A percentile compares a stretch with the other conserved stretches of the same genome.
Conservation (phyloP, 2,329 filamentous ascomycete species). For the Fusarium kyushuense region DNA sequence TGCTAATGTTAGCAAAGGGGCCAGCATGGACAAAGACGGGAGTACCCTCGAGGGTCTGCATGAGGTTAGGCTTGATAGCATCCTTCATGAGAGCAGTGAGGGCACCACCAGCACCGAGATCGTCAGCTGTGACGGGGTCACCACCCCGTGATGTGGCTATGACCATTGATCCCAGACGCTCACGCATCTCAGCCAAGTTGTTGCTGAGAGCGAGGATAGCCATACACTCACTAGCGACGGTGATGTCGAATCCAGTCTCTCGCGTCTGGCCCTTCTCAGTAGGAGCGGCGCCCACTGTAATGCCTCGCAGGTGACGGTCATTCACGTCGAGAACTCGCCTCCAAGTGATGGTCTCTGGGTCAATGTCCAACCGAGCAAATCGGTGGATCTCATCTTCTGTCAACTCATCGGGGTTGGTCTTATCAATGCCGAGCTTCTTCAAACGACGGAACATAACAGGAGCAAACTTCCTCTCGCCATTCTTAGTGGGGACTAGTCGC, state of each 20-base stretch:
- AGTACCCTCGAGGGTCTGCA: constrained; percentile 97
- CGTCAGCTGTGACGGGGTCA: constrained; percentile 94
- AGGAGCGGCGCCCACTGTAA: constrained; percentile 87
- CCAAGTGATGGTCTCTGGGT: constrained; percentile 98
- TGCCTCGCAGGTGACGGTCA: constrained; percentile 89
- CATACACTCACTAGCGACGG: constrained; percentile 98
- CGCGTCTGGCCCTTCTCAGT: constrained; percentile 92
- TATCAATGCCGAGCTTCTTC: constrained; percentile 95
- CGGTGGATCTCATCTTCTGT: constrained; percentile 88
- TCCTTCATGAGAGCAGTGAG: constrained; percentile 96
- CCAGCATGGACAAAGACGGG: constrained; percentile 98
- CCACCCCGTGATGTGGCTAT: constrained; percentile 87
- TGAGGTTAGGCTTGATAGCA: constrained; percentile 98
- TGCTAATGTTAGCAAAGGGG: constrained; percentile 98
- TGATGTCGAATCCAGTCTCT: constrained; percentile 96
- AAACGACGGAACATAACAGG: constrained; percentile 93
- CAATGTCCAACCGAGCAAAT: constrained; percentile 96
- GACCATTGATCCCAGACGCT: constrained; percentile 95
- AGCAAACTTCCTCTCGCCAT: constrained; percentile 86
- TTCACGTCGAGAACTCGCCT: constrained; percentile 96
- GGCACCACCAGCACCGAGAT: constrained; percentile 91
- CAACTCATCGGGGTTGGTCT: constrained; percentile 91
- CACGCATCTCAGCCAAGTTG: constrained; percentile 86
- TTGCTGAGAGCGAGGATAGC: constrained; percentile 96
- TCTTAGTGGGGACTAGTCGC: constrained; percentile 88